phyloP scores from a whole-genome alignment of 2,329 filamentous ascomycete species.

The Colletotrichum sidae region DNA sequence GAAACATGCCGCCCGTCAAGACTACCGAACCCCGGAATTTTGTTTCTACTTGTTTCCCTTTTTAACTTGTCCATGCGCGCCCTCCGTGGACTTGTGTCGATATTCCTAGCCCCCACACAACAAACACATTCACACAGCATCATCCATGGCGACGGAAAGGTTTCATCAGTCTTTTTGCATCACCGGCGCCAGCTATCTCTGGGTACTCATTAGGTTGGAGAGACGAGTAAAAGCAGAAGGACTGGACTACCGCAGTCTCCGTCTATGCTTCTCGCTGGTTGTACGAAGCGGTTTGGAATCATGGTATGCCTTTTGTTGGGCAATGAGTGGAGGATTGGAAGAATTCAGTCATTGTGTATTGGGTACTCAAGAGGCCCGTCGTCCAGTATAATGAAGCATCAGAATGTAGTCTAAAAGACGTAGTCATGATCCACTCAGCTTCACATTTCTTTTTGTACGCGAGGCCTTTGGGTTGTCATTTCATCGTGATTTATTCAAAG shows the following conservation, averaged over 20 bases:
- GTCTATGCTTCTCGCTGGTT: not conserved
- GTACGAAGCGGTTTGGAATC: slow-evolving; percentile 17
- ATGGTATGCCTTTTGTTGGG: slow-evolving; percentile 3
- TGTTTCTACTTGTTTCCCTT: slow-evolving; percentile 1
- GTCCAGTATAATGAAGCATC: slow-evolving; percentile 24
- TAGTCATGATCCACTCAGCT: slow-evolving; percentile 1
- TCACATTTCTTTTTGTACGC: not conserved
- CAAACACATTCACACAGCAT: slow-evolving; percentile 19
- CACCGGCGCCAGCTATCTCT: slow-evolving; percentile 25
- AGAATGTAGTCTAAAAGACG: not conserved
- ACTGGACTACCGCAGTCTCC: not conserved
- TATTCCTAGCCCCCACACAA: slow-evolving; percentile 15
- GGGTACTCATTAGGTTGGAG: slow-evolving; percentile 13
- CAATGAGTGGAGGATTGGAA: not conserved
- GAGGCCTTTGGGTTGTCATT: not conserved
- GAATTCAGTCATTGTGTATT: slow-evolving; percentile 14
- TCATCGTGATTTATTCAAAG: slow-evolving; percentile 31
- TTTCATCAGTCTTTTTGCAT: slow-evolving; percentile 15
- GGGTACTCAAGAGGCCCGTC: slow-evolving; percentile 12
- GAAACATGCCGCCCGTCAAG: not conserved
- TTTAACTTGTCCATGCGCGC: not conserved
- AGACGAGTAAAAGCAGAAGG: not conserved
- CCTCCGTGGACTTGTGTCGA: slow-evolving; percentile 17
- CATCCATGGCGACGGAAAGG: slow-evolving; percentile 23
- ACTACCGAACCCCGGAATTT: not conserved